Evolutionary conservation across 2,329 filamentous ascomycete species (phyloP), one percentile per base, ranked within the genome.

Genomic region (Aaosphaeria pasadenensis): DNA sequence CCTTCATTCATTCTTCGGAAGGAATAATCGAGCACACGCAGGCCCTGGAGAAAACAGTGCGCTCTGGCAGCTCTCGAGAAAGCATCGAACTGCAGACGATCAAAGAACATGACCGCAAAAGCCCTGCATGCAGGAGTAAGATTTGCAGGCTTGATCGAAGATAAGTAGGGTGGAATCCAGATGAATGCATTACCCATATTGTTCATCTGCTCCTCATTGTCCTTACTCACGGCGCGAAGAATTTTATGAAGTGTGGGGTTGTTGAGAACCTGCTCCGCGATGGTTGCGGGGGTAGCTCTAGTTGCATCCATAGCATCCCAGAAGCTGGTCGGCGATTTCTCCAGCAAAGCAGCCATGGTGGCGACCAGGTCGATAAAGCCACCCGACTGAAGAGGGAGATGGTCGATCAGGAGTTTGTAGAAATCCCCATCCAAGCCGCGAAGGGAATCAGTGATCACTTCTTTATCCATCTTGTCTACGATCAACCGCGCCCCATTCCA

Each of bases 241-340:
- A 88, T 66, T n/a, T 72, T 71, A 32, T 78, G 78, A 58, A 88
- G 83, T 4, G 81, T 77, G 6, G 85, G 84, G 52, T 87, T 91
- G 49, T 81, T 82, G 59, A 94, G 89, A 39, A 96, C 82, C 54
- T 91, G 82, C 64, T 96, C 91, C n/a, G 90, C 83, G 42, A 97
- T 83, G 32, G 86, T 84, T 39, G 85, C 85, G 4, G 90, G 87
- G 1, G 89, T 87, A 3, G 90, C 87, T 1, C 88, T 87, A 44
- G 92, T 89, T 30, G 89, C 83, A 44, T 88, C 86, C 72, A 95
- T 86, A 1, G 90, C 86, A 59, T 90, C 87, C 92, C 92, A 96
- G 59, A 96, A 94, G 40, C 88, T 87, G 46, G 81, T 81, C 0
- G 90, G 81, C 0, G 89, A 87, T 58, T 88, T 91, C 54, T 85